Base-by-base conservation (phyloP, 1,284 basidiomycete genomes). In the Ganoderma multipileum region DNA sequence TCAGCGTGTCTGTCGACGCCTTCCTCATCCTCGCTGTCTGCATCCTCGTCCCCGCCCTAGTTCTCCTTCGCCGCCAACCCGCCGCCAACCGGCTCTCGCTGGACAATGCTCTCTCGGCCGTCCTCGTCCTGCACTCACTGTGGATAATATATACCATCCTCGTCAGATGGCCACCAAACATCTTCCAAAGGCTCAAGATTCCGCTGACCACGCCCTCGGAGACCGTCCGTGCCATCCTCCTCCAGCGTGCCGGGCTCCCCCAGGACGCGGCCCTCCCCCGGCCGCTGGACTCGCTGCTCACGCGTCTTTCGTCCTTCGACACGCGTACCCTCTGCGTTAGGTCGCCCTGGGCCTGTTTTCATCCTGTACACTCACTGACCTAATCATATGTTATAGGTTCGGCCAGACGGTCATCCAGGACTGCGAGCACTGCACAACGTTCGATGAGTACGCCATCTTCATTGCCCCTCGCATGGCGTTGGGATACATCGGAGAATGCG, bases 381-480 rank as follows among this genome's bases (percentile, higher is more conserved):
- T 30, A 39, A 47, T 20, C 23, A 14, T n/a, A 18, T 16, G n/a
- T n/a, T 39, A 18, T 52, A 72, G 91, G 70, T 91, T 91, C 68
- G 92, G 92, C 26, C 92, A 93, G 76, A 78, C 83, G 30, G 84
- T 85, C 2, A 77, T 93, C 14, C 82, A 88, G 62, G 84, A 83
- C 14, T 93, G 91, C 78, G 81, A 83, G 23, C 86, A 89, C 75
- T 93, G 91, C 77, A 81, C 81, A 12, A 85, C 87, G 6, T 82
- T 83, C 59, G 77, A 84, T 26, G 89, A 92, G 70, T 92, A 87
- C 75, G 84, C 85, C 12, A 78, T 91, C 9, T 89, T 86, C 75
- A 83, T 85, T 3, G 75, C 91, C 33, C 85, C 91, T 1, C 78
- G 81, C 3, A 81, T 86, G 20, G 74, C 91, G 5, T 81, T 91